Base-by-base conservation (phyloP, 208 protist species). In the Trypanosomatidae sp. region DNA sequence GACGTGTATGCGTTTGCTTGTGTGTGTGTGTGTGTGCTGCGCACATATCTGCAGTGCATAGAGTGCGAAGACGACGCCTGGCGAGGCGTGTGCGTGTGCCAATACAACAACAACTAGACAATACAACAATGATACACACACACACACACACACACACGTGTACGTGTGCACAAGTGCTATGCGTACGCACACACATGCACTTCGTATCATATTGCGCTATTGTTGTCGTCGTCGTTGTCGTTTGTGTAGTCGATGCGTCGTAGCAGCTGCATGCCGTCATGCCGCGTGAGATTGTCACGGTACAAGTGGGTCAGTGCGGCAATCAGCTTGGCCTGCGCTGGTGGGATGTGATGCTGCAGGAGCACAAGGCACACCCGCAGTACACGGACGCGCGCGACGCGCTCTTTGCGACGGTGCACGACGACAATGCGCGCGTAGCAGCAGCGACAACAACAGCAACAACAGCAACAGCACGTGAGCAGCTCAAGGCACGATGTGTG, bases 341-440 rank as follows among this genome's bases (percentile, higher is more conserved):
- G 67, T 98, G 94, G 88, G 92, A 97, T 53, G 68, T 96, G n/a
- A 88, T 94, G 57, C 64, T 97, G 33, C 73, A 92, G 37, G 94
- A 98, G 56, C 90, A 97, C 54, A 75, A 83, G 44, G 56, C 77
- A 3, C 60, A 92, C 48, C 71, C 72, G 16, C 61, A 80, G 41
- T 80, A 68, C 45, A 44, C 61, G 4, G 84, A 92, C 30, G 78
- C 79, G 7, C 57, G 79, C 16, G 74, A 88, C 25, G 69, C 84
- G 16, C 60, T 92, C 35, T 92, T 92, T 48, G 35, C 60, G n/a
- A 19, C 22, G 16, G 16, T 4, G 3, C 4, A 13, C 26, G 13
- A 22, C 1, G 20, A 2, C 42, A 2, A 1, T 11, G 19, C 2
- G 23, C 7, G 13, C 13, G 10, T 15, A 16, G 16, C 18, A 43